Conservation (phyloP, 768 basidiomycete genomes). For the Fomitopsis pulvina region DNA sequence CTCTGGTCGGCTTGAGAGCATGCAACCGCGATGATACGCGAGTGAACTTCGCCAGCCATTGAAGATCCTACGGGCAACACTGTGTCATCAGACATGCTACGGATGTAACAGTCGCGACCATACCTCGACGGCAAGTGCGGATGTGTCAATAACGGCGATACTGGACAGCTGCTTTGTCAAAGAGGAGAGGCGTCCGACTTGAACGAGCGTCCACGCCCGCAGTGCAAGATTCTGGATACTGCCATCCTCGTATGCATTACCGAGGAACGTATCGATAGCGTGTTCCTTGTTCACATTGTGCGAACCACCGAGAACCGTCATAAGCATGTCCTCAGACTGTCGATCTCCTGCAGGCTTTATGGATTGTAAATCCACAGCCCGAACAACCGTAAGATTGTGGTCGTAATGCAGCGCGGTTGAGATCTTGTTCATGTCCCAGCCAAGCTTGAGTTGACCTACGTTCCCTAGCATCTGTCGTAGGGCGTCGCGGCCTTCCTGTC, state of each 20-base stretch:
- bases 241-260: neutral
- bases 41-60: constrained; percentile 38
- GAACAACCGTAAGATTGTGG: constrained; percentile 25
- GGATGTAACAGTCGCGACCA: neutral
- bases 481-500: neutral
- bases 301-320: neutral
- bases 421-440: constrained; percentile 40
- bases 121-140: neutral
- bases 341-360: neutral
- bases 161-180: neutral
- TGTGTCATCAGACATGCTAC: neutral
- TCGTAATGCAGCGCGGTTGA: constrained; percentile 35
- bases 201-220: constrained; percentile 3
- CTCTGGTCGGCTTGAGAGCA: constrained; percentile 37
- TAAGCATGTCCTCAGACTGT: neutral
- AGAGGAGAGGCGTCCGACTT: neutral
- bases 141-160: neutral
- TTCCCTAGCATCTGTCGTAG: neutral
- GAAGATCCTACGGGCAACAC: constrained; percentile 30
- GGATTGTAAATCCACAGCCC: constrained; percentile 2
- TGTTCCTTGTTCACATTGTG: neutral
- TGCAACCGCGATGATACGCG: constrained; percentile 41
- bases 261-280: neutral
- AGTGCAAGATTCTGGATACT: neutral
- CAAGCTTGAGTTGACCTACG: constrained; percentile 2